Evolutionary conservation across 78 protist genomes (phyloP).

Genomic region (Capsaspora owczarzaki): DNA sequence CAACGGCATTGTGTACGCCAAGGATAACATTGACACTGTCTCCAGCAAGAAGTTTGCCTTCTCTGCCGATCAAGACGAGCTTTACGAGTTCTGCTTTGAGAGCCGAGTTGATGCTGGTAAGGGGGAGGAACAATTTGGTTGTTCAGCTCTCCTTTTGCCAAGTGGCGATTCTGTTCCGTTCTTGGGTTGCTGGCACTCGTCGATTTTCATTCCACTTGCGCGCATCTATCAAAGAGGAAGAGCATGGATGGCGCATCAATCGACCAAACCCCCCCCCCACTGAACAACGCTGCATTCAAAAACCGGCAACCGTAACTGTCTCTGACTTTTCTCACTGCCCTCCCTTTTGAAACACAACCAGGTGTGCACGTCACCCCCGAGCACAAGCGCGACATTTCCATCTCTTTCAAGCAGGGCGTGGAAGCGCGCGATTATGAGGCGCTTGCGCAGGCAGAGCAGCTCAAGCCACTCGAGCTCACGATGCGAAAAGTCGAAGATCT

Average conservation of each 20-base stretch:
- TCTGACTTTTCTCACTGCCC: not conserved
- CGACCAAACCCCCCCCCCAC: no score
- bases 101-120: not conserved
- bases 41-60: slow-evolving; percentile 14
- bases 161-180: not conserved
- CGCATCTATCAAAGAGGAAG: no score
- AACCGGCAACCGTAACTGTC: no score
- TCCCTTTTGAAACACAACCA: not conserved
- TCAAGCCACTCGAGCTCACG: slow-evolving; percentile 15
- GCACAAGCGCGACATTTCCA: not conserved
- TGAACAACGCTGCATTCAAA: no score
- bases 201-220: no score
- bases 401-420: not conserved
- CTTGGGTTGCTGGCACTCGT: no score
- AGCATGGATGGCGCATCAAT: no score
- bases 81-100: slow-evolving; percentile 21
- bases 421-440: slow-evolving; percentile 1
- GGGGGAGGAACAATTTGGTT: not conserved
- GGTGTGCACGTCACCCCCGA: not conserved
- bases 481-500: slow-evolving; percentile 8
- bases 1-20: no score
- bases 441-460: slow-evolving; percentile 6
- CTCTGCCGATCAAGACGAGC: not conserved
- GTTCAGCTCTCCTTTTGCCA: not conserved
- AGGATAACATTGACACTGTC: no score